Base-by-base conservation (phyloP, 345 rosid species). In the Arabidopsis thaliana region DNA sequence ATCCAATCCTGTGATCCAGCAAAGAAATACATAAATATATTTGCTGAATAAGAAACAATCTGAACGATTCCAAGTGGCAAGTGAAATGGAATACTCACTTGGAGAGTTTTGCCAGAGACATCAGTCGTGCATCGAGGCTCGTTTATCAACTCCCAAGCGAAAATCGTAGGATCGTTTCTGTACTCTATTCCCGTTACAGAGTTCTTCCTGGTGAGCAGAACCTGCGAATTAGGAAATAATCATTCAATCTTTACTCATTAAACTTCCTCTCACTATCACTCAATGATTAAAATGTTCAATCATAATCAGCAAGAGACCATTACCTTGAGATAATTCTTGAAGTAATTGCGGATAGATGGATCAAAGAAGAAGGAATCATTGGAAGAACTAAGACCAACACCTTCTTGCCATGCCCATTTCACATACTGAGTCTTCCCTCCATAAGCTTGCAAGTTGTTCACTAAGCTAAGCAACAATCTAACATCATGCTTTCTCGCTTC, bases 321-420 rank as follows among this genome's bases (percentile, higher is more conserved):
- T 82, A 89, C 96, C 96, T 82, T 83, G 57, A 91, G 77, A 74
- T 85, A 88, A 74, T 88, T 82, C 84, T 86, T 91, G 83, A 87
- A 91, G 78, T 89, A 91, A 64, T 71, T 82, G 68, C 85, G 90
- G 78, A 86, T 89, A 77, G 93, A 89, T 41, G 96, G 95, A 51
- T 89, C 97, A 64, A 79, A 91, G 84, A 84, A 91, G 91, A 91
- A 91, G 59, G 97, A 89, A 83, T 91, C 97, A 63, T 91, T 91
- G 2, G 88, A 86, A 12, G 96, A 83, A 76, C 93, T 89, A 70
- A 88, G 81, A 23, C 91, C 97, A 78, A 88, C 78, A 36, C 97
- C 96, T 77, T 91, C 97, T 84, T 89, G 83, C 97, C 97, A 89
- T 5, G 97, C 97, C 96, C 97, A 91, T 58, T 87, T 83, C 69